Evolutionary conservation across 2,329 filamentous ascomycete genomes (phyloP).

Genomic region (Pseudonectria buxi): DNA sequence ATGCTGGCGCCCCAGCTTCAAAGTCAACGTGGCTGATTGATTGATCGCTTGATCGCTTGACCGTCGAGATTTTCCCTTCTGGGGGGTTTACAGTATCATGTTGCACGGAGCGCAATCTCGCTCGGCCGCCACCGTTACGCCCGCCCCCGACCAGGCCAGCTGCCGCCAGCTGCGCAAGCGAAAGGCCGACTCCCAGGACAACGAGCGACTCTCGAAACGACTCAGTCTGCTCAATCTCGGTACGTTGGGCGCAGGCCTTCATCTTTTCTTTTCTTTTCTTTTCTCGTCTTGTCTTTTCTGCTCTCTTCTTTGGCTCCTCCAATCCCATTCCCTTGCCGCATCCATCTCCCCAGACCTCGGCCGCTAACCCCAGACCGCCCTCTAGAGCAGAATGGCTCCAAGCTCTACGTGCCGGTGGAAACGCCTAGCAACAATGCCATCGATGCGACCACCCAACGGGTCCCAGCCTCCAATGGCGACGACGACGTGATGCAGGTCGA

Average conservation of each 20-base stretch:
- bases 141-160: conserved; percentile 11
- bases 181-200: conserved; percentile 53
- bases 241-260: conserved; percentile 34
- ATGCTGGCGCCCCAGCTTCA: too few species aligned
- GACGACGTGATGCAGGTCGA: conserved; percentile 76
- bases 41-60: not conserved
- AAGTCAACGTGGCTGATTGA: too few species aligned
- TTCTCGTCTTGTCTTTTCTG: conserved; percentile 3
- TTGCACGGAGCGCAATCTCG: conserved; percentile 29
- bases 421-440: conserved; percentile 23
- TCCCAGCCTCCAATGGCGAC: conserved; percentile 19
- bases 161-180: conserved; percentile 41
- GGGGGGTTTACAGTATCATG: conserved; percentile 22
- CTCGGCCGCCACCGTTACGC: conserved; percentile 10
- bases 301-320: conserved; percentile 2
- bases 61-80: not conserved
- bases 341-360: not conserved
- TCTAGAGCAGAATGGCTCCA: conserved; percentile 54
- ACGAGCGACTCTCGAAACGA: conserved; percentile 75
- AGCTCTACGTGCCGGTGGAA: conserved; percentile 61
- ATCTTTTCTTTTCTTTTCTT: conserved; percentile 1
- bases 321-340: not conserved
- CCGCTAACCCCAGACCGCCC: not conserved
- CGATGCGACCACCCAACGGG: conserved; percentile 15
- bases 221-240: conserved; percentile 77